Percentiles rank a stretch among this genome's conserved stretches.
phyloP scores from a whole-genome alignment of 768 basidiomycete genomes.

The Cyathus striatus region DNA sequence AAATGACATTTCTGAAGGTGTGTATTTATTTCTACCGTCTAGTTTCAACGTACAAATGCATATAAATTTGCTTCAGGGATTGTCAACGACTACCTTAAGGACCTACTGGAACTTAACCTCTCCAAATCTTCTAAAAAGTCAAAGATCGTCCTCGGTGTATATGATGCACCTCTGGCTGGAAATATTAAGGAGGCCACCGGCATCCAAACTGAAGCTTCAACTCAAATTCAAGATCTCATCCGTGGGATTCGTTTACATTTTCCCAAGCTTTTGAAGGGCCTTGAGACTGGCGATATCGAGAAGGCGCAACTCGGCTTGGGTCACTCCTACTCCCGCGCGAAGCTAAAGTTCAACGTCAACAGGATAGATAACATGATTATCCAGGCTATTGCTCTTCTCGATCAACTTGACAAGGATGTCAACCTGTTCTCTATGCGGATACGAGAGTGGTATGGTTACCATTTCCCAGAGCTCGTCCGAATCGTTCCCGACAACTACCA shows the following conservation, averaged over 20 bases:
- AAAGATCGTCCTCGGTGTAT: constrained; percentile 70
- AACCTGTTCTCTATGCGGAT: constrained; percentile 98
- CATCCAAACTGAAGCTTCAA: constrained; percentile 78
- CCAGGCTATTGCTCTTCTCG: constrained; percentile 95
- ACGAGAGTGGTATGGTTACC: constrained; percentile 98
- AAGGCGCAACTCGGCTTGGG: constrained; percentile 96
- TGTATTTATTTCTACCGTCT: constrained; percentile 13
- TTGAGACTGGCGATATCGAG: constrained; percentile 81
- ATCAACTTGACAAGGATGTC: constrained; percentile 99
- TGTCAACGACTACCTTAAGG: constrained; percentile 77
- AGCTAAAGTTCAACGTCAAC: constrained; percentile 97
- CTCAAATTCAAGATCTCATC: constrained; percentile 77
- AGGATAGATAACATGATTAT: constrained; percentile 99
- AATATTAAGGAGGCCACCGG: constrained; percentile 70
- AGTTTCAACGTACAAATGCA: not conserved
- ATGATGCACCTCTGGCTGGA: constrained; percentile 68
- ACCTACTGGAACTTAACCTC: constrained; percentile 84
- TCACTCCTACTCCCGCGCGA: constrained; percentile 95
- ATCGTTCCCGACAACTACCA: constrained; percentile 93
- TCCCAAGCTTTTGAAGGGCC: constrained; percentile 81
- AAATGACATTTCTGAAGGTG: constrained; percentile 95
- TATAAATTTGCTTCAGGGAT: constrained; percentile 70
- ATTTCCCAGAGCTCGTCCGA: constrained; percentile 94
- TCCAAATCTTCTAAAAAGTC: constrained; percentile 70
- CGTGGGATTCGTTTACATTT: constrained; percentile 93